phyloP scores from a whole-genome alignment of 768 basidiomycete genomes.

The Nidula microcarpa region DNA sequence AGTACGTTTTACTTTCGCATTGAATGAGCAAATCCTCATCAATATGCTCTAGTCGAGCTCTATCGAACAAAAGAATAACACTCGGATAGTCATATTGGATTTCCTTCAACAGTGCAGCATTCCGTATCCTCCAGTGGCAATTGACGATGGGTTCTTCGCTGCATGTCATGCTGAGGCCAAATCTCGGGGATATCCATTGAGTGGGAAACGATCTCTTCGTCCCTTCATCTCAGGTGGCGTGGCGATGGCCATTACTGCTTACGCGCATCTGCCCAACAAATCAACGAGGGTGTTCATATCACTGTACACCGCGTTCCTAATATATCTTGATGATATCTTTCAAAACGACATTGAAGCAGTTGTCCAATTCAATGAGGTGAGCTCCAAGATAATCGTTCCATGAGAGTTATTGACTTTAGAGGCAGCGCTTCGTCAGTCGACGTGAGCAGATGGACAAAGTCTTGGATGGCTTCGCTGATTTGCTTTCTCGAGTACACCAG shows the following conservation, averaged over 20 bases:
- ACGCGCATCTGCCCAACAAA: constrained; percentile 22
- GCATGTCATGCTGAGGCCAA: constrained; percentile 17
- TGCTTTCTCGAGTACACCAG: constrained; percentile 22
- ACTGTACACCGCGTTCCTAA: constrained; percentile 33
- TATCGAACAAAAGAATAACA: neutral
- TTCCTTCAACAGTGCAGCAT: constrained; percentile 1
- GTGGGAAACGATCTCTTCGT: constrained; percentile 10
- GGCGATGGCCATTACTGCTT: constrained; percentile 19
- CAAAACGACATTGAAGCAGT: constrained; percentile 17
- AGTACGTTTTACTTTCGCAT: too few relatives aligned
- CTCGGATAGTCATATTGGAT: neutral
- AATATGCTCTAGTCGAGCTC: neutral
- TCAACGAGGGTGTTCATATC: constrained; percentile 29
- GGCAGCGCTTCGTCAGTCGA: constrained; percentile 15
- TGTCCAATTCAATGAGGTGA: constrained; percentile 24
- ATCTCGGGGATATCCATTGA: constrained; percentile 19
- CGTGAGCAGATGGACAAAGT: constrained; percentile 21
- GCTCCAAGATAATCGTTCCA: too few relatives aligned
- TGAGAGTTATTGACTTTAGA: too few relatives aligned
- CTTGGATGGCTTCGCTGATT: constrained; percentile 27
- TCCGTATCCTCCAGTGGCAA: neutral
- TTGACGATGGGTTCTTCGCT: constrained; percentile 5
- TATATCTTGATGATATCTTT: constrained; percentile 32
- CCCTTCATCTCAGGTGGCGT: constrained; percentile 28
- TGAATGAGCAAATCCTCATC: too few relatives aligned